phyloP scores from a whole-genome alignment of 441 rosid genomes.

The Erodium chrysanthum region DNA sequence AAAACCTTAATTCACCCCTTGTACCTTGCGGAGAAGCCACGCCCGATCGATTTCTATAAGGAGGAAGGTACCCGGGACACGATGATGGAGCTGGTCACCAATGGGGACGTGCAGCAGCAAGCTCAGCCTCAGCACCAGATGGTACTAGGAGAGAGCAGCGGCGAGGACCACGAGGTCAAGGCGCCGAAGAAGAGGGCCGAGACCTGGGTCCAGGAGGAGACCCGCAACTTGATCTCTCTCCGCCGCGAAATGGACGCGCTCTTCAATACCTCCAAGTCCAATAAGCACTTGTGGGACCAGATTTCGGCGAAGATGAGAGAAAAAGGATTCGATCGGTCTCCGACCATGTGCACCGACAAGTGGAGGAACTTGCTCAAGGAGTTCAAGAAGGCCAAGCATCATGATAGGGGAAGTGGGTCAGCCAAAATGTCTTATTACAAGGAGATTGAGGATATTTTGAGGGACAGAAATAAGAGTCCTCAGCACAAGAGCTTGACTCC shows the following conservation, averaged over 20 bases:
- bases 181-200: slow-evolving; percentile 93
- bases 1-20: slow-evolving; percentile 11
- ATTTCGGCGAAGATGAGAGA: slow-evolving; percentile 15
- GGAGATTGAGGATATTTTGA: slow-evolving; percentile 3
- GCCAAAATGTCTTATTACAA: slow-evolving; percentile 3
- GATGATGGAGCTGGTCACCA: slow-evolving; percentile 69
- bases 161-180: slow-evolving; percentile 65
- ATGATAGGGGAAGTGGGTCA: background rate
- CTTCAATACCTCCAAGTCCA: no score
- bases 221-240: no score
- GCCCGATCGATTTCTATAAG: no score
- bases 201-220: slow-evolving; percentile 93
- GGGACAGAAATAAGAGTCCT: background rate
- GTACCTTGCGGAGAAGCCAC: slow-evolving; percentile 65
- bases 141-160: slow-evolving; percentile 67
- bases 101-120: slow-evolving; percentile 46
- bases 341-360: slow-evolving; percentile 21
- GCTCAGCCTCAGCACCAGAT: slow-evolving; percentile 41
- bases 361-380: slow-evolving; percentile 23
- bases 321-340: slow-evolving; percentile 19
- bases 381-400: slow-evolving; percentile 19
- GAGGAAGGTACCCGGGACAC: slow-evolving; percentile 35
- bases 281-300: slow-evolving; percentile 4
- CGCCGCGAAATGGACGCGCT: no score
- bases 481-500: background rate